A percentile compares a stretch with the other conserved stretches of the same genome.
Evolutionary conservation across 345 rosid genomes (phyloP).

Genomic region (Clarkia xantiana): DNA sequence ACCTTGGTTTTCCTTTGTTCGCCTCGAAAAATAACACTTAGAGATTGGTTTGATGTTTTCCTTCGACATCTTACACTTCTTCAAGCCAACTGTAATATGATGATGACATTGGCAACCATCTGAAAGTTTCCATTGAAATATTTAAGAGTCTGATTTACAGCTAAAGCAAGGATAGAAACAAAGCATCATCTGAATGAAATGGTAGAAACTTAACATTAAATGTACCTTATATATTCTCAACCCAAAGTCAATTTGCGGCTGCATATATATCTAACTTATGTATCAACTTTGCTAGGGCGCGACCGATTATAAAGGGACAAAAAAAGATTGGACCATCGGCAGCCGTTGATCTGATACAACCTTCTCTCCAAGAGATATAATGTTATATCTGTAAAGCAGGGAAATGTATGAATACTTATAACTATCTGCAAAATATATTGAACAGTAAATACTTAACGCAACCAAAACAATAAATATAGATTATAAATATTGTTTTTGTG

Average conservation of each 20-base stretch:
- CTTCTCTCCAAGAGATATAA: constrained; percentile 34
- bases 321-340: not conserved
- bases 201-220: constrained; percentile 33
- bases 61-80: constrained; percentile 37
- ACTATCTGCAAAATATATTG: constrained; percentile 19
- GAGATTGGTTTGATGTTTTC: constrained; percentile 27
- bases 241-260: constrained; percentile 41
- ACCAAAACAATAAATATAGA: not conserved
- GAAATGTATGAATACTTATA: constrained; percentile 32
- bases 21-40: constrained; percentile 31
- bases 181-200: constrained; percentile 24
- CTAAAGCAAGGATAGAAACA: not conserved
- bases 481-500: too few species aligned
- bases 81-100: constrained; percentile 13
- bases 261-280: constrained; percentile 7
- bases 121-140: not conserved
- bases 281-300: too few species aligned
- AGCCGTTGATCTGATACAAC: not conserved
- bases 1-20: constrained; percentile 42
- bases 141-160: not conserved
- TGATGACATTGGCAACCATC: not conserved
- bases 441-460: not conserved
- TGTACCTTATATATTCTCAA: constrained; percentile 30
- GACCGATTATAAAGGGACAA: too few species aligned
- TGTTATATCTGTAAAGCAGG: constrained; percentile 24